Conservation (phyloP, 768 basidiomycete species). For the Kwoniella heveanensis region DNA sequence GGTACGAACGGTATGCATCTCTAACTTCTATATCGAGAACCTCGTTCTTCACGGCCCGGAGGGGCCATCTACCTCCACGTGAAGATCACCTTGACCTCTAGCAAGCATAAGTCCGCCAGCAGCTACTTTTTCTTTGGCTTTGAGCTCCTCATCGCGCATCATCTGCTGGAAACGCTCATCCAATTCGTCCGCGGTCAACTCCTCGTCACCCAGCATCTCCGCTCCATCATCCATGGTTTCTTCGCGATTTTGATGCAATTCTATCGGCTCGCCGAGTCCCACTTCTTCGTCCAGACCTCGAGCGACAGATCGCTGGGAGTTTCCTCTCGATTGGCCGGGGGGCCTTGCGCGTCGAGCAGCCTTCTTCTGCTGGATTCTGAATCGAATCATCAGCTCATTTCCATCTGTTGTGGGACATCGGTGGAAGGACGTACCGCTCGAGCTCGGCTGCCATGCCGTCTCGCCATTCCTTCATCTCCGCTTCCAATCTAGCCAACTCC, state of each 20-base stretch:
- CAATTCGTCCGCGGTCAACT: conserved; percentile 2
- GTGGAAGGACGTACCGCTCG: conserved; percentile 37
- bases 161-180: conserved; percentile 16
- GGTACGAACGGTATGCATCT: not conserved
- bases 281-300: conserved; percentile 2
- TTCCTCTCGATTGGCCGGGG: not conserved
- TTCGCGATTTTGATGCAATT: not conserved
- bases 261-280: not conserved
- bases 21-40: not conserved
- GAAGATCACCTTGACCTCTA: conserved; percentile 12
- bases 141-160: conserved; percentile 16
- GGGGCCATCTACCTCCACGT: not conserved
- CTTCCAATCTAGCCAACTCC: conserved; percentile 43
- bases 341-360: conserved; percentile 36
- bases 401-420: not conserved
- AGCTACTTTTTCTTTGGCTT: conserved; percentile 15
- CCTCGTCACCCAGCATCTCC: not conserved
- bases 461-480: conserved; percentile 49
- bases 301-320: conserved; percentile 3
- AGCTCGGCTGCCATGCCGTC: conserved; percentile 35
- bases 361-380: conserved; percentile 42
- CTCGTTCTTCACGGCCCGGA: not conserved
- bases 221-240: not conserved
- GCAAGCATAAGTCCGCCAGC: conserved; percentile 15
- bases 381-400: not conserved